Conservation (phyloP, 2,329 filamentous ascomycete species). For the Zelopaecilomyces penicillatus region DNA sequence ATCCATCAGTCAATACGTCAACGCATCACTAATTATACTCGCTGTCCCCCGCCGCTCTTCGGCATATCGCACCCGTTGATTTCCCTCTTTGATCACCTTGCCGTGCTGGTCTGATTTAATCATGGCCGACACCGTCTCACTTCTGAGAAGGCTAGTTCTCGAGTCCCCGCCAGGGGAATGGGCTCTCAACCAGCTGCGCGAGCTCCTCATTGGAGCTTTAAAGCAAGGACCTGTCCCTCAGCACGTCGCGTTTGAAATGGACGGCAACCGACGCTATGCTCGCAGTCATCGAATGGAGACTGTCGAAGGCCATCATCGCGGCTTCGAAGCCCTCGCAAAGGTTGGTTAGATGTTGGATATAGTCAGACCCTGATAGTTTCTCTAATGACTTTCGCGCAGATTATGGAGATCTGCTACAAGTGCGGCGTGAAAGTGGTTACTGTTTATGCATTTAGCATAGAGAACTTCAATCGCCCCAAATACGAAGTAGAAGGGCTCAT, state of each 20-base stretch:
- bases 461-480: slow-evolving; percentile 96
- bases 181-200: slow-evolving; percentile 68
- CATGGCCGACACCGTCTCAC: slow-evolving; percentile 47
- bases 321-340: slow-evolving; percentile 87
- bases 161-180: slow-evolving; percentile 89
- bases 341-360: slow-evolving; percentile 40
- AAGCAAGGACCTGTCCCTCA: slow-evolving; percentile 86
- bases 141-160: slow-evolving; percentile 60
- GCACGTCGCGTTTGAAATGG: slow-evolving; percentile 99
- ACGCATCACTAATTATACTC: slow-evolving; percentile 2
- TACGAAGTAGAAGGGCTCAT: slow-evolving; percentile 96
- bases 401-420: slow-evolving; percentile 97
- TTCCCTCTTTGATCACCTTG: not conserved
- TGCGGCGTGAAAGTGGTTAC: slow-evolving; percentile 94
- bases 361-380: not conserved
- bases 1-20: slow-evolving; percentile 1
- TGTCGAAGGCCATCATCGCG: slow-evolving; percentile 88
- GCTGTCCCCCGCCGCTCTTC: not conserved
- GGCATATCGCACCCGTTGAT: slow-evolving; percentile 1
- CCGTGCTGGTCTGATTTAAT: not conserved
- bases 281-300: slow-evolving; percentile 88
- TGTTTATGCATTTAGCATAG: slow-evolving; percentile 96
- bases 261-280: slow-evolving; percentile 91
- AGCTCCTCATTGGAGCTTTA: slow-evolving; percentile 79
- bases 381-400: slow-evolving; percentile 36